These are phyloP conservation scores for Plasmodium inui DNA, from an alignment of 169 alveolate species.

Conservation along the genomic window DNA sequence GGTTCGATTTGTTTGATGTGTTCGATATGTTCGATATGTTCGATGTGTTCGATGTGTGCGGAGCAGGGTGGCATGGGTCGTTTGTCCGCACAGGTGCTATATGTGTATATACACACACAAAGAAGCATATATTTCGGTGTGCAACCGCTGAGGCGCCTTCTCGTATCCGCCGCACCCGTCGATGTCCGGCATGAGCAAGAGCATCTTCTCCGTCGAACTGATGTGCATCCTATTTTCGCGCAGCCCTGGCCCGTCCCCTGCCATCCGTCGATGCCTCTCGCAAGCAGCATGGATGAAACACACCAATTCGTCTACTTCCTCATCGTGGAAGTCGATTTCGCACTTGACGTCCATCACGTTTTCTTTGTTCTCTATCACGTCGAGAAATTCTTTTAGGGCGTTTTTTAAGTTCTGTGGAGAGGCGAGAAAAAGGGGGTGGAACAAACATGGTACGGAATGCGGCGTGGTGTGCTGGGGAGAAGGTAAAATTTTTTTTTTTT, in stretches of 20 bases:
- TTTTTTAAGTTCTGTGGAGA: constrained; percentile 16
- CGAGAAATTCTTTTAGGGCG: constrained; percentile 13
- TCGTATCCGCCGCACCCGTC: constrained; percentile 4
- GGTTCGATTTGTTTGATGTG: neutral
- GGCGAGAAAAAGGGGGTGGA: neutral
- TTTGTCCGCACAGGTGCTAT: neutral
- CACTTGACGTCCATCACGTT: constrained; percentile 25
- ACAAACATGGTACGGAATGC: neutral
- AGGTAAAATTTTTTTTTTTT: neutral
- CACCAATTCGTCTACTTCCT: constrained; percentile 37
- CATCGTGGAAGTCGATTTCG: constrained; percentile 32
- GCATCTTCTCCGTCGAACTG: constrained; percentile 41
- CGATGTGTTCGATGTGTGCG: neutral
- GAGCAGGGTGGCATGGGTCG: neutral
- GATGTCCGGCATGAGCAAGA: constrained; percentile 41
- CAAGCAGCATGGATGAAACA: constrained; percentile 15
- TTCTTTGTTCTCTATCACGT: constrained; percentile 27
- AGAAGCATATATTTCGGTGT: neutral
- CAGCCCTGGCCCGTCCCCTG: neutral
- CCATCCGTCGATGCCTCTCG: constrained; percentile 11
- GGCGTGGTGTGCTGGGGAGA: neutral
- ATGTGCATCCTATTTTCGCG: constrained; percentile 3
- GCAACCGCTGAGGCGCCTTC: neutral
- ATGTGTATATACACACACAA: neutral
- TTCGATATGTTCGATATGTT: too few species aligned